phyloP scores from a whole-genome alignment of 768 basidiomycete species.

The Scleroderma bovista region DNA sequence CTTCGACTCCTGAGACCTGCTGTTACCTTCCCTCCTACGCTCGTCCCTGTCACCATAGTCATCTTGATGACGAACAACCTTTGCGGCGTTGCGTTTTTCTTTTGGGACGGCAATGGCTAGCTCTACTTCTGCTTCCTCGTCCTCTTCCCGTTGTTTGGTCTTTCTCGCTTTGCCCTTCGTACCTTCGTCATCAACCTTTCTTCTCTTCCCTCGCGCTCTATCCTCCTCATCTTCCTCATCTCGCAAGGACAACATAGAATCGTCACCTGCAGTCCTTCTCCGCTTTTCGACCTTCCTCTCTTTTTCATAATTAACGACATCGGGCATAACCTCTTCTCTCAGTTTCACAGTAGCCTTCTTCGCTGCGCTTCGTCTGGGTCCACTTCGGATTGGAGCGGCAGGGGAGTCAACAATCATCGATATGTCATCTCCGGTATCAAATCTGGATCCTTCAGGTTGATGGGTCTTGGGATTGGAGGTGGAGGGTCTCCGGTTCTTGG shows the following conservation, averaged over 20 bases:
- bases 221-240: slow-evolving; percentile 9
- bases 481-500: slow-evolving; percentile 3
- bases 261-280: slow-evolving; percentile 28
- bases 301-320: slow-evolving; percentile 62
- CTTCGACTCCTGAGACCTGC: slow-evolving; percentile 9
- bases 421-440: not conserved
- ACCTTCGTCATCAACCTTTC: slow-evolving; percentile 15
- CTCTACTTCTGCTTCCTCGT: slow-evolving; percentile 23
- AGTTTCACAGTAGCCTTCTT: slow-evolving; percentile 44
- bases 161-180: slow-evolving; percentile 12
- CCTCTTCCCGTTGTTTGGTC: slow-evolving; percentile 10
- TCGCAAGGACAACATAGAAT: slow-evolving; percentile 10
- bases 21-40: slow-evolving; percentile 5
- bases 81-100: slow-evolving; percentile 9
- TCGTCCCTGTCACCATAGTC: slow-evolving; percentile 6
- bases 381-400: slow-evolving; percentile 11
- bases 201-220: slow-evolving; percentile 13
- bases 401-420: slow-evolving; percentile 11
- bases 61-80: slow-evolving; percentile 2
- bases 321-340: slow-evolving; percentile 65
- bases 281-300: slow-evolving; percentile 47
- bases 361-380: slow-evolving; percentile 46
- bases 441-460: not conserved
- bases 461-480: not conserved
- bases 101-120: slow-evolving; percentile 12